These are phyloP conservation scores for Salinomyces thailandicus DNA, from an alignment of 2,329 filamentous ascomycete genomes.

Conservation along the genomic window DNA sequence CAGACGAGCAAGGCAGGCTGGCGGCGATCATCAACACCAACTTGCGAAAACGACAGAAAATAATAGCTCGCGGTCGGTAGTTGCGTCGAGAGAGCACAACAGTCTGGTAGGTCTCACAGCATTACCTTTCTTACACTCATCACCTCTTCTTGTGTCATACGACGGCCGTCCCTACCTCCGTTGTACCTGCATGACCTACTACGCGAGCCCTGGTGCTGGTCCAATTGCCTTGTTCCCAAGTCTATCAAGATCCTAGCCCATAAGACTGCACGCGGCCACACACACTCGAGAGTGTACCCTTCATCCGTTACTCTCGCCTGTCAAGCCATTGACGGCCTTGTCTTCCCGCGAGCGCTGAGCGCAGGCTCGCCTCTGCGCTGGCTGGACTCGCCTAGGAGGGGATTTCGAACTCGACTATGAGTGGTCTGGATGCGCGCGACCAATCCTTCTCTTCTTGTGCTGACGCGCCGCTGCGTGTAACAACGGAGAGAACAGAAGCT, in stretches of 20 bases:
- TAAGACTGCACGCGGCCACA: too few species aligned
- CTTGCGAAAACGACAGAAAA: too few species aligned
- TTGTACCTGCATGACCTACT: neutral
- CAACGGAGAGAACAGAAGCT: neutral
- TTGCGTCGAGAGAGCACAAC: too few species aligned
- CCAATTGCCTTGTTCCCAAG: neutral
- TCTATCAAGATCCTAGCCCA: neutral
- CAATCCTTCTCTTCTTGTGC: too few species aligned
- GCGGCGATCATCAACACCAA: too few species aligned
- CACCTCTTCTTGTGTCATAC: too few species aligned
- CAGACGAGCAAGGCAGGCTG: too few species aligned
- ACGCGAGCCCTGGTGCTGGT: neutral
- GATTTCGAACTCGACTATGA: conserved; percentile 4
- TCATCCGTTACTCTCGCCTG: neutral
- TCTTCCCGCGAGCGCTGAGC: neutral
- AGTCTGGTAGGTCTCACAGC: too few species aligned
- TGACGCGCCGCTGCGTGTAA: neutral
- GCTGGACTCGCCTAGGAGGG: neutral
- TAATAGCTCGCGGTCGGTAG: too few species aligned
- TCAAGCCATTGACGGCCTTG: neutral
- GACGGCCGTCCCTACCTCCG: too few species aligned
- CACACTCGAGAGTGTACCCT: neutral
- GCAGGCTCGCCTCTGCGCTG: neutral
- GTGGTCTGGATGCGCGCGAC: conserved; percentile 1
- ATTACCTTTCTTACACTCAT: too few species aligned